Base-by-base conservation (phyloP, 1,284 basidiomycete genomes). In the Dichomitus squalens region DNA sequence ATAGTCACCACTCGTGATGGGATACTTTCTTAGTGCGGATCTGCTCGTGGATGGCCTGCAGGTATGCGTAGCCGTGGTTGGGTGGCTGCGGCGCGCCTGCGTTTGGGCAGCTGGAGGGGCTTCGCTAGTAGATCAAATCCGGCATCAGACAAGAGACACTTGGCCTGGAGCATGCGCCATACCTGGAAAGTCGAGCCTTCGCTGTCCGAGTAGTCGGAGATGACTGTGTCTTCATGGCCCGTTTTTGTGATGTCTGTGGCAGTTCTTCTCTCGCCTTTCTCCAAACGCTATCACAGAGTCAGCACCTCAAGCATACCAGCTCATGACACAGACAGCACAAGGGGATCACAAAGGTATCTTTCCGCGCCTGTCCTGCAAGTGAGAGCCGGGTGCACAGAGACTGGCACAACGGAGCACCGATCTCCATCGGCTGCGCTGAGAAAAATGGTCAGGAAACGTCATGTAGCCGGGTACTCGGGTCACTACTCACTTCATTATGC, bases 1-100 rank as follows among this genome's bases (percentile, higher is more conserved):
- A 68, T 89, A 90, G 58, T 81, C 87, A 63, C 87, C 88, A 73
- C 79, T 78, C 52, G 86, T 86, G 53, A 85, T 88, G 64, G 73
- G 70, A 68, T 77, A 83, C 39, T 65, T 70, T 59, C 81, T 80
- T 62, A n/a, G 84, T 71, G 63, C 82, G 81, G 51, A 75, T 73
- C 59, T 79, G 76, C 57, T 20, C 72, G 66, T 71, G 82, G 63
- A 89, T 78, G 63, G 79, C 74, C 71, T 84, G 83, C 49, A 90
- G 82, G 71, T 86, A 86, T 48, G 79, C 83, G 69, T 64, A 68
- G 64, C 69, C 84, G 72, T 59, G 63, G 65, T 67, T 61, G 20
- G 51, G 65, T 12, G 40, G 29, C 3, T 16, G 52, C 3, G 55
- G 46, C 39, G 43, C 56, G 62, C 46, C 58, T 59, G 57, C 59